A percentile compares a stretch with the other conserved stretches of the same genome.
phyloP scores from a whole-genome alignment of 192 early-diverging fungal species.

The Coemansia sp. region DNA sequence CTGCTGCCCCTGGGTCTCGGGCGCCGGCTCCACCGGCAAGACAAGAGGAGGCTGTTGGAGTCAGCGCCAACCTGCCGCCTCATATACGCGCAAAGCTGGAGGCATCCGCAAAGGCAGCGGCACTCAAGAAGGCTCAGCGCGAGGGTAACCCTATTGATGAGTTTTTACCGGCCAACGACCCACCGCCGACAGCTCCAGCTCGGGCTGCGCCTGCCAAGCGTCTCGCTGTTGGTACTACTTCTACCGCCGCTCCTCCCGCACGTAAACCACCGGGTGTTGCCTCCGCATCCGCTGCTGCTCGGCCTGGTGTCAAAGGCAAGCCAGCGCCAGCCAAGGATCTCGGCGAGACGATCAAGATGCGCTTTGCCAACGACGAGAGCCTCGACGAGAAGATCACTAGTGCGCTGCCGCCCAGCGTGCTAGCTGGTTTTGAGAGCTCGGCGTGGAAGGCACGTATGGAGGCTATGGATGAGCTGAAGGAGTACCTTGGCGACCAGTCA shows the following conservation, averaged over 20 bases:
- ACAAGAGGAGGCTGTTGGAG: conserved; percentile 3
- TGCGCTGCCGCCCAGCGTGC: conserved; percentile 64
- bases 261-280: conserved; percentile 36
- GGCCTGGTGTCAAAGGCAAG: conserved; percentile 40
- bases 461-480: conserved; percentile 79
- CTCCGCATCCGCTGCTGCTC: conserved; percentile 32
- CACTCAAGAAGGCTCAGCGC: conserved; percentile 55
- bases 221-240: conserved; percentile 31
- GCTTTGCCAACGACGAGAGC: conserved; percentile 67
- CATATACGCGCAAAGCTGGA: conserved; percentile 58
- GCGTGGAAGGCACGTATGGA: conserved; percentile 91
- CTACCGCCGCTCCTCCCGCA: conserved; percentile 39
- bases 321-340: conserved; percentile 17
- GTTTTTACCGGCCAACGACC: conserved; percentile 38
- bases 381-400: conserved; percentile 68
- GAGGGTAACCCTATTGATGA: conserved; percentile 41
- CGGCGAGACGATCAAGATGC: conserved; percentile 73
- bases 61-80: conserved; percentile 54
- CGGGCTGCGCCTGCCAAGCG: conserved; percentile 10
- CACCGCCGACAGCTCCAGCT: conserved; percentile 31
- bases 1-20: background rate
- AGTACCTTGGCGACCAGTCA: conserved; percentile 64
- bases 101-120: conserved; percentile 55
- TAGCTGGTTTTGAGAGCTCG: conserved; percentile 66
- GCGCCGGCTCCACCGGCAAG: conserved; percentile 4